Conservation (phyloP, 2,329 filamentous ascomycete genomes). For the Sporothrix humicola region DNA sequence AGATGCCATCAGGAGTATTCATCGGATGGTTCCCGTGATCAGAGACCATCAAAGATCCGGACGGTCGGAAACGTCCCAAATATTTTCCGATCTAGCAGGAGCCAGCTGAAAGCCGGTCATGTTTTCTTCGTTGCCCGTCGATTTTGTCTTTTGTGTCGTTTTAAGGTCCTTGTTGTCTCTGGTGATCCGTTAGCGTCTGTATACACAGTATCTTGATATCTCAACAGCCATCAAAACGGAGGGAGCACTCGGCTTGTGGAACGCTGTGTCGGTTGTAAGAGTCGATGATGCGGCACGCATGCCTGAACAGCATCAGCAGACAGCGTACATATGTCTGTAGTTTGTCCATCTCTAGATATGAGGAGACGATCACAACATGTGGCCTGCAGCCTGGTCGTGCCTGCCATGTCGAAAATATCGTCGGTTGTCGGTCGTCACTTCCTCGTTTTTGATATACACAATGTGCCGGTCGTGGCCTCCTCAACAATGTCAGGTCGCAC, state of each 20-base stretch:
- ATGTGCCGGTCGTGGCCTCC: background rate
- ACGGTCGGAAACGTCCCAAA: background rate
- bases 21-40: background rate
- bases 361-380: background rate
- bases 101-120: background rate
- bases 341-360: background rate
- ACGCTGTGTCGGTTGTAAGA: background rate
- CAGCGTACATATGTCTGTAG: background rate
- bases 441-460: background rate
- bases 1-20: too few relatives aligned
- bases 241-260: too few relatives aligned
- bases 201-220: too few relatives aligned
- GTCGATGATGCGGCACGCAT: background rate
- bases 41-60: background rate
- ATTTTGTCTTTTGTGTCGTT: background rate
- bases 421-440: too few relatives aligned
- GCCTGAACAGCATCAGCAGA: background rate
- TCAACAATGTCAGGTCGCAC: conserved; percentile 12
- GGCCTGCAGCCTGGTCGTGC: background rate
- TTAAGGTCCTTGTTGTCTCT: background rate
- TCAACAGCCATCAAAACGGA: too few relatives aligned
- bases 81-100: background rate
- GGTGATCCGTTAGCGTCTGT: too few relatives aligned
- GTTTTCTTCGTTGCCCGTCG: background rate
- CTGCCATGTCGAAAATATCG: background rate